These are phyloP conservation scores for Diplodia mutila DNA, from an alignment of 2,329 filamentous ascomycete species.

Conservation along the genomic window DNA sequence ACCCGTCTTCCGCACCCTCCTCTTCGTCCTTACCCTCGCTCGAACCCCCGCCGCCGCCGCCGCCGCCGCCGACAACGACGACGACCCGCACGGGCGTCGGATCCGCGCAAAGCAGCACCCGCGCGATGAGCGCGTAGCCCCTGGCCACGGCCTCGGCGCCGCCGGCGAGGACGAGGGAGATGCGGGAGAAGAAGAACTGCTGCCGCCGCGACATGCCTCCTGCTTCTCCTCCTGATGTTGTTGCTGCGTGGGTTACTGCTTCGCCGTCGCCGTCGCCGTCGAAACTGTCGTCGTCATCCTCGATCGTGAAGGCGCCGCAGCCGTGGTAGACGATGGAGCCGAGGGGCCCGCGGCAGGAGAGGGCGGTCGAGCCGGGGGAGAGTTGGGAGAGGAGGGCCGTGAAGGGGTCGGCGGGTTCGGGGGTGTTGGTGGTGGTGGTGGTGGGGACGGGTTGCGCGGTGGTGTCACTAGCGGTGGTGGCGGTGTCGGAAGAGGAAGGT, in stretches of 20 bases:
- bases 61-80: slow-evolving; percentile 33
- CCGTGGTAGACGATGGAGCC: slow-evolving; percentile 57
- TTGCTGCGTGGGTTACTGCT: no score
- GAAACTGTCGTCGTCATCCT: slow-evolving; percentile 36
- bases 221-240: no score
- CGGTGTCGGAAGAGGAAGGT: not conserved
- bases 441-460: no score
- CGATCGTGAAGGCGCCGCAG: slow-evolving; percentile 52
- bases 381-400: not conserved
- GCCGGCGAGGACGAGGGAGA: slow-evolving; percentile 56
- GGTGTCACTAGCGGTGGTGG: no score
- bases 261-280: not conserved
- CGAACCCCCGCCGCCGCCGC: slow-evolving; percentile 44
- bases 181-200: slow-evolving; percentile 47
- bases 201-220: no score
- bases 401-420: not conserved
- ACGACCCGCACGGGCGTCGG: slow-evolving; percentile 48
- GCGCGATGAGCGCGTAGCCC: slow-evolving; percentile 55
- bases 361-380: slow-evolving; percentile 4
- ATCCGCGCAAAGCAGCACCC: slow-evolving; percentile 45
- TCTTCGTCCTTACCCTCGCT: no score
- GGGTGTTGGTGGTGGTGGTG: not conserved
- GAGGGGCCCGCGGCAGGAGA: slow-evolving; percentile 52
- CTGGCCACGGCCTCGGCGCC: slow-evolving; percentile 56
- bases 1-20: not conserved